phyloP scores from a whole-genome alignment of 345 rosid genomes.

The Gossypium stocksii region DNA sequence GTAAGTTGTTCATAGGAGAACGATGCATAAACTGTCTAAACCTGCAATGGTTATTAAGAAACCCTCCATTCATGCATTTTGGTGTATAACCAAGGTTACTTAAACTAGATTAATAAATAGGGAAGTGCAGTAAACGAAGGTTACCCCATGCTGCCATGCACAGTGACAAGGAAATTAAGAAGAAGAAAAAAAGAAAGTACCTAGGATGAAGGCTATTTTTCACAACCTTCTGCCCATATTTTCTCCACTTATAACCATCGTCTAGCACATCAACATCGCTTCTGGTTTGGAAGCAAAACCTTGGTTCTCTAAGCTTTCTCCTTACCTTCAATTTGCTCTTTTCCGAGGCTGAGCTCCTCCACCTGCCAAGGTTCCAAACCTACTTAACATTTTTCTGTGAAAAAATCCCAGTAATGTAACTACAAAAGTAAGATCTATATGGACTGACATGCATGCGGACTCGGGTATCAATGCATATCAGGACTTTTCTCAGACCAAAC shows the following conservation, averaged over 20 bases:
- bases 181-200: slow-evolving; percentile 27
- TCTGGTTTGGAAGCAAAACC: slow-evolving; percentile 96
- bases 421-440: slow-evolving; percentile 21
- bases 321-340: slow-evolving; percentile 76
- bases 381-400: neutral
- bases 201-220: slow-evolving; percentile 98
- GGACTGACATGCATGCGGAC: slow-evolving; percentile 13
- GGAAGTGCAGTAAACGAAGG: neutral
- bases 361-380: slow-evolving; percentile 41
- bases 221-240: slow-evolving; percentile 96
- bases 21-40: no score
- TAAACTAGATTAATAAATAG: no score
- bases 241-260: slow-evolving; percentile 97
- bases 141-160: neutral
- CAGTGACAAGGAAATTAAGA: neutral
- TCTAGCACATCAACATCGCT: slow-evolving; percentile 94
- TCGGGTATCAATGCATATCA: slow-evolving; percentile 23
- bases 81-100: no score
- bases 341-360: slow-evolving; percentile 70
- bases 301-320: slow-evolving; percentile 94
- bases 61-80: no score
- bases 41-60: no score
- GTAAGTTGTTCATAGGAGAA: no score
- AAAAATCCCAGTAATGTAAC: neutral
- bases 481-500: slow-evolving; percentile 21